Evolutionary conservation across 2,329 filamentous ascomycete genomes (phyloP), one percentile per base, ranked within the genome.

Genomic region (Aspergillus alliaceus): DNA sequence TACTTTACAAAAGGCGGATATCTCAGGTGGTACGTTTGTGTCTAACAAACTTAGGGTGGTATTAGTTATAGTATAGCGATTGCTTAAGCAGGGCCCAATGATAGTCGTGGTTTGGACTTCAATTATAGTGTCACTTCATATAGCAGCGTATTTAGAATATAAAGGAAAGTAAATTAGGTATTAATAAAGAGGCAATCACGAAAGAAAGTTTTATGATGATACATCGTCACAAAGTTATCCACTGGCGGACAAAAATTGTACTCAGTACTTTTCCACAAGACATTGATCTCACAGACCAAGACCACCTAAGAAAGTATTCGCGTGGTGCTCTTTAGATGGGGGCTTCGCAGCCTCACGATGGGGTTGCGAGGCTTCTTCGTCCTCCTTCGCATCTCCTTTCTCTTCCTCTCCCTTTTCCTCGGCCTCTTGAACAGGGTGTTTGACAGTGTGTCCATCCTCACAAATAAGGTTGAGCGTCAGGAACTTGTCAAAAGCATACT

Each of bases 401-500:
- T 44, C 11, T 20, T 14, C 9, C n/a, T 48, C 5, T 11, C 6
- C 24, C 14, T 8, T 14, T 18, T 12, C 25, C 42, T 11, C 42
- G n/a, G n/a, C n/a, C n/a, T n/a, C n/a, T n/a, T n/a, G n/a, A n/a
- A n/a, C n/a, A n/a, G n/a, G n/a, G n/a, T n/a, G n/a, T n/a, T n/a
- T n/a, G n/a, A n/a, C n/a, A n/a, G n/a, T n/a, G n/a, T n/a, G n/a
- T n/a, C n/a, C n/a, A n/a, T n/a, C n/a, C n/a, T n/a, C 44, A 37
- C 61, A 63, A n/a, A 60, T 24, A 5, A 63, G 51, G 50, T 44
- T 18, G 8, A 62, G 7, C 22, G 47, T 52, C 27, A 39, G 9
- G 15, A 35, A 46, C 35, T 57, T 58, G 11, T 56, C 55, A 25
- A 62, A 62, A 2, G 40, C 48, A 11, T 7, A 14, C 29, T 61